A percentile compares a stretch with the other conserved stretches of the same genome.
Evolutionary conservation across 2,329 filamentous ascomycete genomes (phyloP).

Genomic region (Epichloe festucae): DNA sequence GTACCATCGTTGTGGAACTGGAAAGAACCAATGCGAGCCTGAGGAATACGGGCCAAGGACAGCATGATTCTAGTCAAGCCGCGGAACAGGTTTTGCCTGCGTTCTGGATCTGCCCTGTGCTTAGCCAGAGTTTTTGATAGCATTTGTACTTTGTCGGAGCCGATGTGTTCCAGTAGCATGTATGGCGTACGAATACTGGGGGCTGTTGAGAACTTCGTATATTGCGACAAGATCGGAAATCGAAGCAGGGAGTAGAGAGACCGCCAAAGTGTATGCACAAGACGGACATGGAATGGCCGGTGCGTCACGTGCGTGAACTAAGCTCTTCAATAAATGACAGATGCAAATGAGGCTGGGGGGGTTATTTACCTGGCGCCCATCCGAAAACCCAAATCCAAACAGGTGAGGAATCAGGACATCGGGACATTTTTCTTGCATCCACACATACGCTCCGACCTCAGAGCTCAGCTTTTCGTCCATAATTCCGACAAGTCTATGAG

Average conservation of each 20-base stretch:
- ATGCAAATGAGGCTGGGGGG: not conserved
- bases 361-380: not conserved
- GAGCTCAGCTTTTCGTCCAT: constrained; percentile 1
- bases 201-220: too few relatives aligned
- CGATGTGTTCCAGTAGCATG: too few relatives aligned
- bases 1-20: not conserved
- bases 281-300: too few relatives aligned
- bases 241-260: too few relatives aligned
- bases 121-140: too few relatives aligned
- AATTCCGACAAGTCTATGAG: not conserved
- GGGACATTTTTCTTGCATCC: constrained; percentile 6
- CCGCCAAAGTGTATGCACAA: too few relatives aligned
- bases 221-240: too few relatives aligned
- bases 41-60: not conserved
- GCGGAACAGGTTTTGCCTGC: not conserved
- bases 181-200: too few relatives aligned
- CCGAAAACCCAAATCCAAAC: constrained; percentile 7
- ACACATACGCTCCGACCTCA: constrained; percentile 2
- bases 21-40: not conserved
- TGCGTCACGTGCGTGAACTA: not conserved
- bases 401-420: constrained; percentile 8
- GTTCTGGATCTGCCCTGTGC: too few relatives aligned
- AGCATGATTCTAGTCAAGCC: not conserved
- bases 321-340: not conserved
- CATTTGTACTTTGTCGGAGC: too few relatives aligned